Evolutionary conservation across 805 yeast species (phyloP).

Genomic region (Wickerhamomyces kurtzmanii): DNA sequence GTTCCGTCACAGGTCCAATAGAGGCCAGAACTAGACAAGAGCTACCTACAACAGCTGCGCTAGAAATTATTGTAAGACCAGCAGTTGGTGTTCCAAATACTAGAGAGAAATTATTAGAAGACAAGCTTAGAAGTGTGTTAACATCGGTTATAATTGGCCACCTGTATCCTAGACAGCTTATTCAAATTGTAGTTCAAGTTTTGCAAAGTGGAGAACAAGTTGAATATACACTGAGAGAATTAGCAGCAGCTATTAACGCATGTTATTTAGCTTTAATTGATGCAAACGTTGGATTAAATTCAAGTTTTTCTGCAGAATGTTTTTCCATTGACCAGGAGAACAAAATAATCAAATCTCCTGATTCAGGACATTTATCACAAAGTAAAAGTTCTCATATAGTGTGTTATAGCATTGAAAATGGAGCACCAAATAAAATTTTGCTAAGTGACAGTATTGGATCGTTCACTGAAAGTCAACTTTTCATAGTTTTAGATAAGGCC

Average conservation of each 20-base stretch:
- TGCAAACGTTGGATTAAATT: slow-evolving; percentile 61
- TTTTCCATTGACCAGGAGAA: slow-evolving; percentile 27
- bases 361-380: slow-evolving; percentile 26
- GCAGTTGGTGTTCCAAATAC: slow-evolving; percentile 64
- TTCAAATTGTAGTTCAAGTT: slow-evolving; percentile 61
- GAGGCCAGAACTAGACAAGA: slow-evolving; percentile 82
- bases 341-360: slow-evolving; percentile 33
- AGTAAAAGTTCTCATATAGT: slow-evolving; percentile 57
- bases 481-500: slow-evolving; percentile 41
- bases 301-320: slow-evolving; percentile 51
- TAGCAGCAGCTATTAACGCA: slow-evolving; percentile 43
- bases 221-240: slow-evolving; percentile 15
- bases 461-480: slow-evolving; percentile 48
- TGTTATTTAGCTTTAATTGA: slow-evolving; percentile 67
- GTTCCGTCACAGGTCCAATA: slow-evolving; percentile 85
- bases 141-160: slow-evolving; percentile 49
- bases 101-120: slow-evolving; percentile 70
- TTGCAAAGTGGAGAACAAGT: slow-evolving; percentile 40
- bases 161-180: slow-evolving; percentile 69
- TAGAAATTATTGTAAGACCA: slow-evolving; percentile 77
- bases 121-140: slow-evolving; percentile 52
- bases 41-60: slow-evolving; percentile 62
- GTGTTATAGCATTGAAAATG: slow-evolving; percentile 46
- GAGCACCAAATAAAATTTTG: slow-evolving; percentile 44
- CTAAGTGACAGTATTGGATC: slow-evolving; percentile 65